Evolutionary conservation across 257 asterid genomes (phyloP), one percentile per base, ranked within the genome.

Genomic region (Pogostemon cablin): DNA sequence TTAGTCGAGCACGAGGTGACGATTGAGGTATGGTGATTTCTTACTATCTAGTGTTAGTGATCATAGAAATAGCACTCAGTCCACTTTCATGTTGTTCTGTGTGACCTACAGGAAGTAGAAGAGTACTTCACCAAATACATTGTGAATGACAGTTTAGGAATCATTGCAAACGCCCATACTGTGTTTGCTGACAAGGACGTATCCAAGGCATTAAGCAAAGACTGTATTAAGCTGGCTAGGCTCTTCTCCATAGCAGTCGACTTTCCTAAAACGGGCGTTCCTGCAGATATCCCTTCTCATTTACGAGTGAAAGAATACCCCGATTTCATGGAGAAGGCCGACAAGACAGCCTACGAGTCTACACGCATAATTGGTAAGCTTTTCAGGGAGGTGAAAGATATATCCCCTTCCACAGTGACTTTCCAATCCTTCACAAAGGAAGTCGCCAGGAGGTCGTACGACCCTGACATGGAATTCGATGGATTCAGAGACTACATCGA

Each of bases 241-340:
- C 73, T 92, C 56, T 83, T 72, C 80, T 87, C 98, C 0, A 80
- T 88, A 2, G 98, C 98, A 8, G 98, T 93, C 8, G 98, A 90
- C 76, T 93, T 93, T 32, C 95, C 97, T 0, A 90, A 90, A 71
- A 93, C 98, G 0, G 98, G 97, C 6, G 68, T 93, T 67, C 97
- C 98, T 0, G 98, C 98, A 3, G 90, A 75, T 77, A 88, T 93
- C 70, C 96, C 98, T 3, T 15, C 92, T 35, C 11, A 83, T 32
- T 71, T 93, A 7, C 96, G 97, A 3, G 93, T 81, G 42, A 88
- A 84, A 78, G 89, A 82, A 39, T 93, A 86, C 57, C 98, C 98
- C 0, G 98, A 93, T 73, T 93, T 93, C 86, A 93, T 93, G 98
- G 98, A 88, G 6, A 93, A 93, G 79, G 80, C 84, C 1, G 96